phyloP scores from a whole-genome alignment of 2,329 filamentous ascomycete species.

The Hypoxylon sp. region DNA sequence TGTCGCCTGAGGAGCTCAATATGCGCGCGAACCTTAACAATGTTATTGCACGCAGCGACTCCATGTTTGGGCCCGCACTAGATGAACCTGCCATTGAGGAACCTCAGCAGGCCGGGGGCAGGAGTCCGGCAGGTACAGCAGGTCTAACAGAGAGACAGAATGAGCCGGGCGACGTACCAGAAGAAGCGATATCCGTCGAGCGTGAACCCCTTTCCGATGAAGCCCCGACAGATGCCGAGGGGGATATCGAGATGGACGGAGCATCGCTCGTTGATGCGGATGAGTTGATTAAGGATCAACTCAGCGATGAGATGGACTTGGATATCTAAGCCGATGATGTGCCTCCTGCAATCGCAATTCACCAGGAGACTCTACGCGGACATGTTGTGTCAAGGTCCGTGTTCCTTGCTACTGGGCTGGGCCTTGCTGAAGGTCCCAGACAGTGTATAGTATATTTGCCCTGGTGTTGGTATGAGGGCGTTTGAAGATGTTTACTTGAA shows the following conservation, averaged over 20 bases:
- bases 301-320: not conserved
- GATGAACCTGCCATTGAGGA: constrained; percentile 3
- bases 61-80: constrained; percentile 38
- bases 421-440: not conserved
- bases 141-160: not conserved
- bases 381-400: not conserved
- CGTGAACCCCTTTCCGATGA: not conserved
- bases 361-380: not conserved
- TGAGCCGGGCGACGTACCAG: not conserved
- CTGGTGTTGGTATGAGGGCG: not conserved
- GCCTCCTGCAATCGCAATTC: not conserved
- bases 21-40: constrained; percentile 36
- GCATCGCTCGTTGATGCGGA: constrained; percentile 1
- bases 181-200: not conserved
- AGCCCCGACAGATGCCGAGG: not conserved
- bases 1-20: constrained; percentile 34
- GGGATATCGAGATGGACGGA: not conserved
- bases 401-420: not conserved
- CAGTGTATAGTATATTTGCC: not conserved
- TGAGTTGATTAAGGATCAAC: not conserved
- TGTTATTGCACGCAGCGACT: constrained; percentile 34
- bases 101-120: not conserved
- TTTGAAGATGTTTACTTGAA: not conserved
- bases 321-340: not conserved
- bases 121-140: not conserved